A percentile compares a stretch with the other conserved stretches of the same genome.
phyloP scores from a whole-genome alignment of 176 grass and related monocot genomes.

The Panicum miliaceum region DNA sequence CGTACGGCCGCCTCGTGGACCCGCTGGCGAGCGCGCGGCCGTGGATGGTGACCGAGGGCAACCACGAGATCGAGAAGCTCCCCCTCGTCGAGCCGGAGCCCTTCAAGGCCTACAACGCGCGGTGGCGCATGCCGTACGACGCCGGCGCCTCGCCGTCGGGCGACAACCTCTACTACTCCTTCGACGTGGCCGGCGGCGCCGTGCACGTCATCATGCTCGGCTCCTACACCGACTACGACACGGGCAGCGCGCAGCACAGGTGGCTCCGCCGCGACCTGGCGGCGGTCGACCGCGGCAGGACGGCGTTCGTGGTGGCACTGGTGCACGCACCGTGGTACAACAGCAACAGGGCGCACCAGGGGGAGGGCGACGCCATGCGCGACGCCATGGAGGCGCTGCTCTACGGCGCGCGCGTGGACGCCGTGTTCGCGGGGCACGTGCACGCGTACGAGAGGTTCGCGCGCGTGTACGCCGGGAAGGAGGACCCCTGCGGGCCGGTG shows the following conservation, averaged over 20 bases:
- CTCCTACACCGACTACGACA: constrained; percentile 54
- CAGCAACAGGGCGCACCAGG: constrained; percentile 65
- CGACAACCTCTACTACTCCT: constrained; percentile 78
- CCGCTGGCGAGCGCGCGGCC: constrained; percentile 77
- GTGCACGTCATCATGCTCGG: constrained; percentile 82
- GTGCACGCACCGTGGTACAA: constrained; percentile 91
- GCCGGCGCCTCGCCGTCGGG: constrained; percentile 9
- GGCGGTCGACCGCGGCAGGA: constrained; percentile 16
- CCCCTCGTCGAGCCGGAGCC: constrained; percentile 18
- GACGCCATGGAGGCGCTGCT: constrained; percentile 54
- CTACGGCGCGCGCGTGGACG: constrained; percentile 47
- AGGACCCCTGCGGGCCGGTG: constrained; percentile 57
- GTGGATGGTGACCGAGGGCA: constrained; percentile 85
- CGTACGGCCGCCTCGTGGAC: constrained; percentile 65
- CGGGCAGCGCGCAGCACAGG: constrained; percentile 34
- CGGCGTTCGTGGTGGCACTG: constrained; percentile 63
- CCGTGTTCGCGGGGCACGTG: constrained; percentile 82
- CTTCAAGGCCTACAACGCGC: constrained; percentile 71
- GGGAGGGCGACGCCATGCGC: constrained; percentile 71
- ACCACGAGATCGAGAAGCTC: constrained; percentile 72
- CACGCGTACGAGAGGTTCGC: constrained; percentile 85
- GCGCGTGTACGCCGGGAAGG: constrained; percentile 30
- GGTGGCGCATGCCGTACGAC: constrained; percentile 73
- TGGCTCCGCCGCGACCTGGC: constrained; percentile 67
- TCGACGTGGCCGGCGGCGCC: constrained; percentile 59